phyloP scores from a whole-genome alignment of 2,329 filamentous ascomycete genomes.

The Trichoderma afroharzianum region DNA sequence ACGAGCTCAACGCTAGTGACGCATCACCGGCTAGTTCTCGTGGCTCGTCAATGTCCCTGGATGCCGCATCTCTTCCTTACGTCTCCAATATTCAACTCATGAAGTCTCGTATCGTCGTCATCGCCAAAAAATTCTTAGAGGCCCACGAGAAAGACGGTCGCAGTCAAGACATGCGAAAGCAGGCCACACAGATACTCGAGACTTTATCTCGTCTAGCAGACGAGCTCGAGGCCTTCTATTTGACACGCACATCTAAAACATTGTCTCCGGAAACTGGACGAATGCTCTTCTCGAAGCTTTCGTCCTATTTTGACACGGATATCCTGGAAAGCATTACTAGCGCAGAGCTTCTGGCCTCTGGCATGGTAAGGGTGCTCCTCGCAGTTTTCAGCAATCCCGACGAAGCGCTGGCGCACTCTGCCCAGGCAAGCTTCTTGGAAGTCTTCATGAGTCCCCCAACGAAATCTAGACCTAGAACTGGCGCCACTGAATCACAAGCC shows the following conservation, averaged over 20 bases:
- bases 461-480: slow-evolving; percentile 61
- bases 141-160: slow-evolving; percentile 73
- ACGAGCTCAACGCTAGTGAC: slow-evolving; percentile 51
- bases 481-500: slow-evolving; percentile 63
- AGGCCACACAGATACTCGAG: slow-evolving; percentile 71
- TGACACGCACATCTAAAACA: slow-evolving; percentile 48
- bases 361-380: slow-evolving; percentile 79
- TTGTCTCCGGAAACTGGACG: slow-evolving; percentile 51
- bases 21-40: slow-evolving; percentile 65
- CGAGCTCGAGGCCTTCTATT: slow-evolving; percentile 70
- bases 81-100: slow-evolving; percentile 53
- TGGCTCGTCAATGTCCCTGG: slow-evolving; percentile 62
- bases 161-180: slow-evolving; percentile 70
- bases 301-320: slow-evolving; percentile 82
- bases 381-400: slow-evolving; percentile 74
- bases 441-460: slow-evolving; percentile 82
- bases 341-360: slow-evolving; percentile 86
- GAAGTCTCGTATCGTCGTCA: slow-evolving; percentile 63
- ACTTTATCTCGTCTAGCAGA: slow-evolving; percentile 68
- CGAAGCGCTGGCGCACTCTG: slow-evolving; percentile 57
- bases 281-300: slow-evolving; percentile 69
- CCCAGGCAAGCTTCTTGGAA: slow-evolving; percentile 80
- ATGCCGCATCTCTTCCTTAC: slow-evolving; percentile 49
- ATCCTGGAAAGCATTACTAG: slow-evolving; percentile 92
- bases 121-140: slow-evolving; percentile 80